Percentiles rank a stretch among this genome's conserved stretches.
Evolutionary conservation across 2,329 filamentous ascomycete genomes (phyloP).

Genomic region (Xylaria sp.): DNA sequence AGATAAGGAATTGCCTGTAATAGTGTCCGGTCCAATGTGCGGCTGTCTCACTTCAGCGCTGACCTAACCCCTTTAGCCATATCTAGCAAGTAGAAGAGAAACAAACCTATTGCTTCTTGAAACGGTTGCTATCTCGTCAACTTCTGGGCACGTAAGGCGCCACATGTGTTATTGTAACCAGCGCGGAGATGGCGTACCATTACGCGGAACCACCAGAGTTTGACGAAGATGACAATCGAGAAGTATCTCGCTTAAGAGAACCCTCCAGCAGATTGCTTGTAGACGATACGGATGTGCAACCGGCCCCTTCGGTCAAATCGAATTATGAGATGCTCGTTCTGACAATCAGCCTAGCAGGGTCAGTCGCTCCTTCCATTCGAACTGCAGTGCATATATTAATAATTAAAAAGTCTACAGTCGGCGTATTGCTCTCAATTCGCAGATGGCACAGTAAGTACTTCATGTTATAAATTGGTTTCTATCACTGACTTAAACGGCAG

Average conservation of each 20-base stretch:
- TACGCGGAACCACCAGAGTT: neutral
- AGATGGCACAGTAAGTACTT: neutral
- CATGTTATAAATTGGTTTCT: neutral
- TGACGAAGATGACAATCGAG: slow-evolving; percentile 1
- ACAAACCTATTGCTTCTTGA: neutral
- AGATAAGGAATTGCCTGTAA: no score
- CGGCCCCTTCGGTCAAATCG: neutral
- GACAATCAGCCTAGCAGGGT: slow-evolving; percentile 13
- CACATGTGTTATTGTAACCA: neutral
- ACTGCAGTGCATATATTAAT: neutral
- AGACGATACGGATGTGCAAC: neutral
- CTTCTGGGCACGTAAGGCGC: neutral
- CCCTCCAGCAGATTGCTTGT: neutral
- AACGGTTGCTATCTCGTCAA: neutral
- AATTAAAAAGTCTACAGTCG: slow-evolving; percentile 7
- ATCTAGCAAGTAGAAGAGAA: neutral
- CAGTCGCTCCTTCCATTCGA: neutral
- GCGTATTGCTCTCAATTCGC: slow-evolving; percentile 17
- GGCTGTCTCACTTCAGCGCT: neutral
- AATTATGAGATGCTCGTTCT: slow-evolving; percentile 5
- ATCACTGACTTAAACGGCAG: slow-evolving; percentile 1
- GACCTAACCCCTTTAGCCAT: neutral
- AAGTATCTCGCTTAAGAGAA: neutral
- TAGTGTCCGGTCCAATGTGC: neutral
- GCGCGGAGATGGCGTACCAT: slow-evolving; percentile 5